Evolutionary conservation across 2,329 filamentous ascomycete genomes (phyloP), one percentile per base, ranked within the genome.

Genomic region (Penicillium nordicum): DNA sequence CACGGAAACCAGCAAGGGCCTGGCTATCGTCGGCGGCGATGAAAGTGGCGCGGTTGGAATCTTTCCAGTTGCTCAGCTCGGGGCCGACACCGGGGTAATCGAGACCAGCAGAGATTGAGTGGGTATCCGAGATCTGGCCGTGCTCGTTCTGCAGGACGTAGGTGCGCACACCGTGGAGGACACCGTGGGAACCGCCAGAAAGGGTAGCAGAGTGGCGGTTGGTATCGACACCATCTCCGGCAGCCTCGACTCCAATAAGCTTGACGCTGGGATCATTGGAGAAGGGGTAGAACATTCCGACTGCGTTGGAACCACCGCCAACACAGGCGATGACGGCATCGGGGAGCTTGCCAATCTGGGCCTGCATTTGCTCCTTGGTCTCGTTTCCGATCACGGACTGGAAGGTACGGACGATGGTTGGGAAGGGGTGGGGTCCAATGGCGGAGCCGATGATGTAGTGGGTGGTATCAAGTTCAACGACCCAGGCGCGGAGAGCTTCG

Each of bases 371-470:
- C 66, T 87, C 78, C 80, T 94, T 96, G 43, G 94, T 97, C 80
- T 99, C 94, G 66, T 89, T 85, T 53, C 94, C 94, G 64, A 99
- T 99, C 60, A 99, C 89, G 5, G 89, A 94, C 78, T 97, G 94
- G 86, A 99, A 97, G 0, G 93, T 97, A 58, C 94, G 88, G 50
- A 97, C 94, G 61, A 97, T 97, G 50, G 91, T 96, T 1, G 94
- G 94, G 87, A 97, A 97, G 11, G 94, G 94, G 74, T 99, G 94
- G 46, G 94, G 94, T 0, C 94, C 94, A 67, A 99, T 99, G 43
- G 94, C 94, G 16, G 92, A 97, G 55, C 94, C 94, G 67, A 99
- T 96, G 68, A 97, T 94, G 80, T 97, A 99, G 81, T 99, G 94
- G 0, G 94, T 97, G 18, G 90, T 95, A 67, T 92, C 87, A 16